phyloP scores from a whole-genome alignment of 495 filamentous ascomycete species.

The Neurospora sp. region DNA sequence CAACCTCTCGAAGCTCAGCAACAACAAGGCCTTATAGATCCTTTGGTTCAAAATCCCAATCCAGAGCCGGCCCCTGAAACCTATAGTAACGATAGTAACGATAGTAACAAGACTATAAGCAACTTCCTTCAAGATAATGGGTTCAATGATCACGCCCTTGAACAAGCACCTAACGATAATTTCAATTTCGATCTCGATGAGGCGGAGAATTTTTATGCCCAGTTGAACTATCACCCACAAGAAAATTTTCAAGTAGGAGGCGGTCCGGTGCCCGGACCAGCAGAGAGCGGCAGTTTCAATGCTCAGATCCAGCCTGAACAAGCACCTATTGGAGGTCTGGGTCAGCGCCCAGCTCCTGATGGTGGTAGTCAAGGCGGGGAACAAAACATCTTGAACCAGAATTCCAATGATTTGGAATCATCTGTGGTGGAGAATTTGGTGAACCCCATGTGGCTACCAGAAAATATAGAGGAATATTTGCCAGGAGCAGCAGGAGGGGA shows the following conservation, averaged over 20 bases:
- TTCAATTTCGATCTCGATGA: neutral
- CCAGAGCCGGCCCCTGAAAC: neutral
- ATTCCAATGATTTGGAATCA: too few relatives aligned
- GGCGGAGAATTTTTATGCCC: neutral
- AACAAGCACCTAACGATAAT: neutral
- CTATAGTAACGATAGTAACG: neutral
- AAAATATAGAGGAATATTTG: neutral
- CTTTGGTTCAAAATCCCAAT: neutral
- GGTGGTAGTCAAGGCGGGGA: neutral
- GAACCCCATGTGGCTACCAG: neutral
- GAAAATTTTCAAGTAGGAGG: neutral
- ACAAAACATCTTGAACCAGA: neutral
- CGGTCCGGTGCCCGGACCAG: neutral
- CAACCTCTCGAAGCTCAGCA: neutral
- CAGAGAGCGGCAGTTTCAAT: neutral
- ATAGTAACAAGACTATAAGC: neutral
- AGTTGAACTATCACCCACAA: neutral
- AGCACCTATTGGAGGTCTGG: neutral
- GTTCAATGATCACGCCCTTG: neutral
- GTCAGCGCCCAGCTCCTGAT: neutral
- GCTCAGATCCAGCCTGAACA: neutral
- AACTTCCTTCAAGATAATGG: neutral
- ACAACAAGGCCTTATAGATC: neutral
- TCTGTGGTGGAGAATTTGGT: too few relatives aligned
- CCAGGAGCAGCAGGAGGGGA: neutral